Base-by-base conservation (phyloP, 805 yeast species). In the Clavispora carvajalis region DNA sequence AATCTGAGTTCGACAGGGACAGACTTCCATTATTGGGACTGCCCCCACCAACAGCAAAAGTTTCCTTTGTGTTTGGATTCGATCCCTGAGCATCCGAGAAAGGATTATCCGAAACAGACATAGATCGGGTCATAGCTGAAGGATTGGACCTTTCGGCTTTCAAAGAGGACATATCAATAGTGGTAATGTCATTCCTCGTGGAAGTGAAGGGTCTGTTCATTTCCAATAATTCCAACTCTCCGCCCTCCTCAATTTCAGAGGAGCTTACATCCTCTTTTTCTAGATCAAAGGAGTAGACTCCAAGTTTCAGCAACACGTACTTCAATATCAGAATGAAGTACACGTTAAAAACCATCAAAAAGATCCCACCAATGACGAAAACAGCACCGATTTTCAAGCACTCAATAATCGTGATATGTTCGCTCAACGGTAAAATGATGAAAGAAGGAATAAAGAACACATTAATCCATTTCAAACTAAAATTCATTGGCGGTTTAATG, bases 371-470 rank as follows among this genome's bases (percentile, higher is more conserved):
- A 36, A 83, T 47, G 6, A 81, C 68, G 49, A 84, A 85, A 6
- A 84, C 85, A 0, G 80, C 91, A 1, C 85, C 86, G 26, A 85
- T 85, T 38, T 80, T 80, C 49, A 82, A 66, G 9, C 86, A 85
- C 49, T 85, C 91, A 17, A 71, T 74, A 33, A 80, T 80, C 13
- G 80, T 67, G 36, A 85, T 80, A 45, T 74, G 74, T n/a, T 75
- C 73, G 10, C 86, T 74, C 39, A 84, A 67, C 0, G 91, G 91
- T 24, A 85, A 68, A 0, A 81, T 74, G 26, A 85, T 77, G 54
- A 85, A 85, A 0, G 89, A 80, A 1, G 93, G 91, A 1, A 86
- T 79, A 67, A 85, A 85, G 54, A 80, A 83, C 5, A 82, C 73
- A 55, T 82, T 83, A 61, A 85, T 85, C 91, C 93, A 85, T 40